Base-by-base conservation (phyloP, 371 early-diverging fungal genomes). In the Mortierella sp. region DNA sequence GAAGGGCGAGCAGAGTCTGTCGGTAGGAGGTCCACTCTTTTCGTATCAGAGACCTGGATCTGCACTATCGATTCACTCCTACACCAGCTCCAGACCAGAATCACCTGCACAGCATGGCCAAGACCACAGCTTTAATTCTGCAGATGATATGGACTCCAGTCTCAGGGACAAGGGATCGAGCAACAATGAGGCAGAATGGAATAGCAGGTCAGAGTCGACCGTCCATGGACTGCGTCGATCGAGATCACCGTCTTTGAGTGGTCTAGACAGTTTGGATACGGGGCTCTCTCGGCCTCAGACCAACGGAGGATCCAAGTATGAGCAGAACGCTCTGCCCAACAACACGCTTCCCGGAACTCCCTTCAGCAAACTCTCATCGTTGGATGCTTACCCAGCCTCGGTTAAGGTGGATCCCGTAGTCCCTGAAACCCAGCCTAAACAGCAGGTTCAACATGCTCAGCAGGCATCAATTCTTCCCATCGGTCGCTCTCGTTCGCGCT, bases 41-140 rank as follows among this genome's bases (percentile, higher is more conserved):
- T 63, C 79, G n/a, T 79, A 75, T 43, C 72, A 75, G 32, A 63
- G 86, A 68, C 82, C 87, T 7, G 71, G 79, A n/a, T 86, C 87
- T 18, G 74, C 87, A 43, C 32, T 86, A 21, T 86, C 87, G 12
- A 71, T 82, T 29, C 87, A 86, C 44, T 86, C 87, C 3, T 80
- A 86, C 70, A 68, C 76, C 11, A 86, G 80, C 49, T 86, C 87
- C 5, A 74, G 87, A 56, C 41, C 87, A 2, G 43, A 44, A 1
- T 86, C 87, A 21, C 87, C 87, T 1, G 65, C 60, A 32, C 74
- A 76, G 24, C 48, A 81, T 24, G 74, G 60, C 12, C 54, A 71
- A 10, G 74, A 81, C 12, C 49, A 35, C n/a, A 43, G n/a, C 3
- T 54, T 68, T 55, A 43, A 75, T 29, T 51, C 68, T 14, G 46